These are phyloP conservation scores for Dichotomocladium elegans DNA, from an alignment of 371 early-diverging fungal genomes.

Conservation along the genomic window DNA sequence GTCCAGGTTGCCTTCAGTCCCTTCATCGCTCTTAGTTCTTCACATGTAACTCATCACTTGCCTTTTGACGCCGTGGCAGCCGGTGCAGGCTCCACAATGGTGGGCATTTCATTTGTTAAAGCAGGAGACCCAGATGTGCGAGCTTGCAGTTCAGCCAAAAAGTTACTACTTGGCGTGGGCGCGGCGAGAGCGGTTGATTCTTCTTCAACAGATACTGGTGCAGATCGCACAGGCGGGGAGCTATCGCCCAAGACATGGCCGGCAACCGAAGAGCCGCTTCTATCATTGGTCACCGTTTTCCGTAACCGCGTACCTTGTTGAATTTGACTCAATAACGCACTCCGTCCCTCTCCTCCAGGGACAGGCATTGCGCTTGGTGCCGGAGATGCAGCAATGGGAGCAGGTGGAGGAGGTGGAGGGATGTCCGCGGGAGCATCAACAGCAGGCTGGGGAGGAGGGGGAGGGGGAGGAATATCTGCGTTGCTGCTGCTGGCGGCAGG, in stretches of 20 bases:
- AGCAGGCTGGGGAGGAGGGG: slow-evolving; percentile 21
- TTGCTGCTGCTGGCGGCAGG: background rate
- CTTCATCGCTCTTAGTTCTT: too few species aligned
- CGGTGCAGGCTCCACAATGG: background rate
- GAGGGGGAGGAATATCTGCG: slow-evolving; percentile 1
- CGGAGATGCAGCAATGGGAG: slow-evolving; percentile 12
- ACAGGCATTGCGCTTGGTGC: slow-evolving; percentile 12
- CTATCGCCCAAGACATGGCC: slow-evolving; percentile 23
- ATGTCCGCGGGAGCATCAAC: slow-evolving; percentile 5
- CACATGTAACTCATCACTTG: too few species aligned
- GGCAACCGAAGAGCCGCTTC: slow-evolving; percentile 28
- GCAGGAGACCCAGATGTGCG: slow-evolving; percentile 15
- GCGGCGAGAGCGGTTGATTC: background rate
- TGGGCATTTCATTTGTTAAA: too few species aligned
- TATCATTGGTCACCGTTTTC: slow-evolving; percentile 39
- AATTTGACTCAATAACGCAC: slow-evolving; percentile 42
- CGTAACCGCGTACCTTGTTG: slow-evolving; percentile 29
- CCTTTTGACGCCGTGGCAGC: background rate
- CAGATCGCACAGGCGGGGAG: slow-evolving; percentile 10
- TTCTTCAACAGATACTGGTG: slow-evolving; percentile 48
- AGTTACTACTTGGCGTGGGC: slow-evolving; percentile 7
- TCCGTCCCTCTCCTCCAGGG: slow-evolving; percentile 21
- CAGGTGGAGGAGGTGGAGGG: slow-evolving; percentile 14
- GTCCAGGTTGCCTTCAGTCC: too few species aligned
- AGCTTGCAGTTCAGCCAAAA: slow-evolving; percentile 30